Conservation (phyloP, 495 filamentous ascomycete species). For the Letharia lupina region DNA sequence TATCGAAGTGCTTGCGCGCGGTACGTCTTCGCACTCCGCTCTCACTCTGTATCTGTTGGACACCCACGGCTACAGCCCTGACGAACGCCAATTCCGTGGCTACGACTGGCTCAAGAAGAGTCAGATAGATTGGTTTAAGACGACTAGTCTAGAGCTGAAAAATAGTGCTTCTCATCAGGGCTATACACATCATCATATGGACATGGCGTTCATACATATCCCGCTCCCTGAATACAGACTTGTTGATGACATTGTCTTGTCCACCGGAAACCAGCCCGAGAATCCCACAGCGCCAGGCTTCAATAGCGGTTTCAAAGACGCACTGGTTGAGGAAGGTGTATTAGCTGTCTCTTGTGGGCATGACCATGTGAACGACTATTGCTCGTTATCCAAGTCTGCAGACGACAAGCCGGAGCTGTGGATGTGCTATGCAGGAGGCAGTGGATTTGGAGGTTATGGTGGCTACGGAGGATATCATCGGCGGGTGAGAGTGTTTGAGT, state of each 20-base stretch:
- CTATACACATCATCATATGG: constrained; percentile 87
- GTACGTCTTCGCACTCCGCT: constrained; percentile 63
- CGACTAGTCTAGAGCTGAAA: constrained; percentile 57
- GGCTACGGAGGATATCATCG: constrained; percentile 80
- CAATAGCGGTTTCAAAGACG: constrained; percentile 83
- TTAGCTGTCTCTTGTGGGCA: constrained; percentile 86
- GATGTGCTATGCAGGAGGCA: constrained; percentile 95
- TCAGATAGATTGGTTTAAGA: constrained; percentile 91
- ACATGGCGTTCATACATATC: constrained; percentile 96
- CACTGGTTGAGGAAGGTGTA: constrained; percentile 73
- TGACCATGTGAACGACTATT: constrained; percentile 96
- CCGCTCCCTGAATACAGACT: constrained; percentile 79
- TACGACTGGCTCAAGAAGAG: constrained; percentile 95
- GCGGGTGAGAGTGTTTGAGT: constrained; percentile 78
- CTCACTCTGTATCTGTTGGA: constrained; percentile 91
- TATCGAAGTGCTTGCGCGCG: constrained; percentile 78
- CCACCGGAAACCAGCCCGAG: constrained; percentile 63
- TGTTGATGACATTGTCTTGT: constrained; percentile 37
- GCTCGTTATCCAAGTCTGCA: constrained; percentile 53
- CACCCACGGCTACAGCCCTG: constrained; percentile 84
- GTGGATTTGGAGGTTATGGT: constrained; percentile 88
- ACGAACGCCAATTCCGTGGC: constrained; percentile 73
- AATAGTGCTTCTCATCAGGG: constrained; percentile 59
- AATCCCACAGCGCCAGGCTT: constrained; percentile 73
- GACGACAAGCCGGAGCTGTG: constrained; percentile 63